Evolutionary conservation across 1,284 basidiomycete species (phyloP), one percentile per base, ranked within the genome.

Genomic region (Gomphus bonarii): DNA sequence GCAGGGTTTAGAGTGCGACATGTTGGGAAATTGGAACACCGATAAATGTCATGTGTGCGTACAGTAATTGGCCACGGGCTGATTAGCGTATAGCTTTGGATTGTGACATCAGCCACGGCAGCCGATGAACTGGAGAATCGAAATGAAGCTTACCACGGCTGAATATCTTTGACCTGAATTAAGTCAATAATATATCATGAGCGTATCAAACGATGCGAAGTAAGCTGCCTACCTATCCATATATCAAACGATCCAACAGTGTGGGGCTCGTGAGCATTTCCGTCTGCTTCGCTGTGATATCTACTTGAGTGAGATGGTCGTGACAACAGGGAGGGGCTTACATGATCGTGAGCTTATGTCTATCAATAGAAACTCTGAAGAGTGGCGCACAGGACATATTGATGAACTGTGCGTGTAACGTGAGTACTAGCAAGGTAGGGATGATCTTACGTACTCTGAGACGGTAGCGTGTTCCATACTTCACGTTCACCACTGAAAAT

Each of bases 121-220:
- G 12, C 50, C 54, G 33, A 49, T 54, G 16, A 36, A 47, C 52
- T 40, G n/a, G 14, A n/a, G 48, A 44, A 28, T 52, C 11, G 42
- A 12, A 22, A 12, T 18, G 65, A 53, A 28, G 2, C 52, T 43
- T 54, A 79, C 72, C 28, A 81, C 70, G 52, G 80, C 66, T 0
- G 76, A 77, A 67, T 78, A 79, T 43, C 80, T 72, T 65, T 81
- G 79, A 0, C 77, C 78, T 51, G 75, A 76, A 0, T 73, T 64
- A 48, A 80, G 66, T 5, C 74, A 68, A 52, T 81, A 63, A 40
- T 28, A n/a, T 36, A 9, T 7, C 12, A n/a, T 40, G 6, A 50
- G 31, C 18, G 18, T 25, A 6, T 22, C n/a, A 46, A 53, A 12
- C 7, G 20, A 16, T 5, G 38, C 30, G 10, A 11, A 31, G 30